Base-by-base conservation (phyloP, 768 basidiomycete genomes). In the Russula sp. region DNA sequence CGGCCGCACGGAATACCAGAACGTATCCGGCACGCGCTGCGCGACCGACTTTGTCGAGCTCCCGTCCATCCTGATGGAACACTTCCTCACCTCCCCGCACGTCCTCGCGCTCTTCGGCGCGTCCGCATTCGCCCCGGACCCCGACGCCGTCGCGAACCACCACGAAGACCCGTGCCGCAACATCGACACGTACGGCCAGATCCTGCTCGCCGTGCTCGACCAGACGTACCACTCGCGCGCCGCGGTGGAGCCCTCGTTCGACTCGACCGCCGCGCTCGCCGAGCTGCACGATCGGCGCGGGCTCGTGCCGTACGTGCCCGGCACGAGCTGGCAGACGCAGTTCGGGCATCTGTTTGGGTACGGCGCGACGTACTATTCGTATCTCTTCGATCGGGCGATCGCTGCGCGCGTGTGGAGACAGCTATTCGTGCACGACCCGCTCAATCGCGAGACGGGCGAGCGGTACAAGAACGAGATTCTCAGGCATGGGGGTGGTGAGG, bases 1-100 rank as follows among this genome's bases (percentile, higher is more conserved):
- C 65, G 96, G 96, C 49, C 82, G 91, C 51, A 98, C 95, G 8
- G 94, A 95, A 70, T 97, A 96, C 71, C 96, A 98, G 73, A 98
- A 98, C 70, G 94, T 98, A 6, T 87, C 95, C 0, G 97, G 97
- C 16, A 99, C 97, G 1, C 91, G 97, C 20, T 97, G 94, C 72
- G 92, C 97, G 0, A 99, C 97, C 0, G 97, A 99, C 72, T 97
- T 99, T 70, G 96, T 98, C 62, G 97, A 99, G 71, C 79, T 99
- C 6, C 97, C 97, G 0, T 98, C 96, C 10, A 94, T 98, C 69
- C 83, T 99, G 22, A 98, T 98, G 97, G 97, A 99, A 72, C 93
- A 94, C 71, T 98, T 99, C 78, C 82, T 96, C 47, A 88, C 83
- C 47, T 96, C 95, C 0, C 84, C 91, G 0, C 74, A 77, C 14